Percentiles rank a stretch among this genome's conserved stretches.
Evolutionary conservation across 2,329 filamentous ascomycete genomes (phyloP).

Genomic region (Fusarium pseudocircinatum): DNA sequence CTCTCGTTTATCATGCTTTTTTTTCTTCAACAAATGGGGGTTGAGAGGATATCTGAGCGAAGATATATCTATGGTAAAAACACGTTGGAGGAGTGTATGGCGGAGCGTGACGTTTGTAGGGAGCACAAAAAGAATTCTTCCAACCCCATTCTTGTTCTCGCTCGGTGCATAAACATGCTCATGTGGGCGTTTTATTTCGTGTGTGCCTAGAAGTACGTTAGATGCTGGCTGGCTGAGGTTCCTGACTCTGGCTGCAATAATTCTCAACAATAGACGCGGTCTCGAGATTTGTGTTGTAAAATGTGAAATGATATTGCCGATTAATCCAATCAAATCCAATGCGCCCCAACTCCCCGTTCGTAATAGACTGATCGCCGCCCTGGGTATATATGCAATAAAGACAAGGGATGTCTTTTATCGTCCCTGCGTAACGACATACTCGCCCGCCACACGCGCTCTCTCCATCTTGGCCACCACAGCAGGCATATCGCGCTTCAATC

Average conservation of each 20-base stretch:
- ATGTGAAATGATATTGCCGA: constrained; percentile 1
- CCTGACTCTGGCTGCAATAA: constrained; percentile 33
- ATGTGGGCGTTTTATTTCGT: constrained; percentile 1
- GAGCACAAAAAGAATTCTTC: constrained; percentile 3
- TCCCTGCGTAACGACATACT: constrained; percentile 60
- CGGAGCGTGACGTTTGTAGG: constrained; percentile 26
- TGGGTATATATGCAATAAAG: constrained; percentile 28
- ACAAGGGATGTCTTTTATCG: constrained; percentile 34
- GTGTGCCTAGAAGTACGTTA: constrained; percentile 5
- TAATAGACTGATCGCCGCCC: constrained; percentile 10
- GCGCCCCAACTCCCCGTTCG: constrained; percentile 21
- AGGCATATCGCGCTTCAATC: constrained; percentile 69
- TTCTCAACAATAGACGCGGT: constrained; percentile 33
- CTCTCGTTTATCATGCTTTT: constrained; percentile 33
- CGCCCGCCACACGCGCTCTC: constrained; percentile 67
- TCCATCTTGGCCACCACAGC: constrained; percentile 72
- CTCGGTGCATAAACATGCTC: constrained; percentile 1
- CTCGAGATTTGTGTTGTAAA: neutral
- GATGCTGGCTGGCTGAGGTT: constrained; percentile 21
- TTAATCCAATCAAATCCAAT: neutral
- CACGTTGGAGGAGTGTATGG: constrained; percentile 16
- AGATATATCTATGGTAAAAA: constrained; percentile 21
- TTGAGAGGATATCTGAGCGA: constrained; percentile 21
- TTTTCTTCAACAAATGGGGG: constrained; percentile 10
- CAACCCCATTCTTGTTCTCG: neutral